Base-by-base conservation (phyloP, 2,329 filamentous ascomycete genomes). In the Colletotrichum lindemuthianum region DNA sequence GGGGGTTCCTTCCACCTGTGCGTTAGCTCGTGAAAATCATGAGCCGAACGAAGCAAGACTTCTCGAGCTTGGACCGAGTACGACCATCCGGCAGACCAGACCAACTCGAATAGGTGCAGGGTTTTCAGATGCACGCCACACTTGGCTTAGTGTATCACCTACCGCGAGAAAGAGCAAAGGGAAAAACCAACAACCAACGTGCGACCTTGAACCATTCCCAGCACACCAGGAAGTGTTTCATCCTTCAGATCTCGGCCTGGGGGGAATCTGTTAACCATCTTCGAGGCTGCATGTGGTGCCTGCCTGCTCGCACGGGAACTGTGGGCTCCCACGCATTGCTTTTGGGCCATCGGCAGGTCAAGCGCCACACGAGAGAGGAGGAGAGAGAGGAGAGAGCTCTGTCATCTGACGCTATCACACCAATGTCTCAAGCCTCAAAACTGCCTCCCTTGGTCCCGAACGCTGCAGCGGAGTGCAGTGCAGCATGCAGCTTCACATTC, bases 321-420 rank as follows among this genome's bases (percentile, higher is more conserved):
- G n/a, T 24, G 24, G 24, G 24, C 24, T 24, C 45, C 33, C 13
- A 41, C 33, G 34, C 11, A 24, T 56, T 65, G n/a, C 40, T 56
- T 51, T 24, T 61, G 34, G 47, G 34, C 52, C 58, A 47, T 61
- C 40, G 47, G 51, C 51, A 47, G 34, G 39, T 44, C 60, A n/a
- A 47, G 52, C 58, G 45, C 36, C 51, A 40, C 39, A 53, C 24
- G 48, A 43, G 24, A 24, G 24, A 24, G 24, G 24, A 24, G 24
- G 24, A 61, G 45, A 39, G 43, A 13, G 40, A 43, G 41, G 41
- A 8, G 13, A 13, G 39, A 63, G 59, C 40, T 59, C 40, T 61
- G 50, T 58, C 51, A 56, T 61, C 61, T 65, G 51, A 61, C 61
- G 51, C 61, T 37, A 65, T 65, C 51, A 56, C 40, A 61, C 58